Conservation (phyloP, 148 eudicot genomes). For the Cornus kousa region DNA sequence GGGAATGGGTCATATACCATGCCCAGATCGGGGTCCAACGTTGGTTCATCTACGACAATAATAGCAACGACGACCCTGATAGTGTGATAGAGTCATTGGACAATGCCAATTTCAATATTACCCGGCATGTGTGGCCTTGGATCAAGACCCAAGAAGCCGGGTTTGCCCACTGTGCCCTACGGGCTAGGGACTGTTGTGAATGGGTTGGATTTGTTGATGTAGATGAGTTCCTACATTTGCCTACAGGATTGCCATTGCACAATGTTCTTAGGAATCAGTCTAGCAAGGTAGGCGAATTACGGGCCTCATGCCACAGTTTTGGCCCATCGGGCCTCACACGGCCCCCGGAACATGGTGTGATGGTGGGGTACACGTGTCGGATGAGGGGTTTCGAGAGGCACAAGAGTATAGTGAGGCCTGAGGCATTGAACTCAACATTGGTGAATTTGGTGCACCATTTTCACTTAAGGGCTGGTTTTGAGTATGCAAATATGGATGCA, state of each 20-base stretch:
- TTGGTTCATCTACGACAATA: slow-evolving; percentile 61
- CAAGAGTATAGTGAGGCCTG: slow-evolving; percentile 57
- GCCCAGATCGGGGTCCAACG: slow-evolving; percentile 39
- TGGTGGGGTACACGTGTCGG: slow-evolving; percentile 52
- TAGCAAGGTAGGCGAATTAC: slow-evolving; percentile 32
- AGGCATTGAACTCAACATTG: slow-evolving; percentile 38
- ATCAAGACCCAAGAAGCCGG: slow-evolving; percentile 66
- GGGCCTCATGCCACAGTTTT: slow-evolving; percentile 39
- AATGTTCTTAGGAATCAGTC: slow-evolving; percentile 22
- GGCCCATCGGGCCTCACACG: slow-evolving; percentile 55
- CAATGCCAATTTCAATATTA: slow-evolving; percentile 26
- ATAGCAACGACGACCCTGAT: slow-evolving; percentile 40
- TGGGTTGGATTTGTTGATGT: slow-evolving; percentile 67
- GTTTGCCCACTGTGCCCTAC: slow-evolving; percentile 54
- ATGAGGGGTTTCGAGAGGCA: slow-evolving; percentile 41
- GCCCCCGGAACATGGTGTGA: slow-evolving; percentile 41
- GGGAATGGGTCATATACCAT: slow-evolving; percentile 59
- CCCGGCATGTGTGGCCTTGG: slow-evolving; percentile 62
- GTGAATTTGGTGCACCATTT: slow-evolving; percentile 60
- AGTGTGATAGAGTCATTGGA: slow-evolving; percentile 24
- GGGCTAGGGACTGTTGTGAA: slow-evolving; percentile 46
- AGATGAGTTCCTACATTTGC: slow-evolving; percentile 53
- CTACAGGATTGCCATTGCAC: slow-evolving; percentile 18
- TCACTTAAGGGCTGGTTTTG: slow-evolving; percentile 29
- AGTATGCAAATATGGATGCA: slow-evolving; percentile 12